Percentiles rank a stretch among this genome's conserved stretches.
phyloP scores from a whole-genome alignment of 345 rosid genomes.

The Mangifera indica region DNA sequence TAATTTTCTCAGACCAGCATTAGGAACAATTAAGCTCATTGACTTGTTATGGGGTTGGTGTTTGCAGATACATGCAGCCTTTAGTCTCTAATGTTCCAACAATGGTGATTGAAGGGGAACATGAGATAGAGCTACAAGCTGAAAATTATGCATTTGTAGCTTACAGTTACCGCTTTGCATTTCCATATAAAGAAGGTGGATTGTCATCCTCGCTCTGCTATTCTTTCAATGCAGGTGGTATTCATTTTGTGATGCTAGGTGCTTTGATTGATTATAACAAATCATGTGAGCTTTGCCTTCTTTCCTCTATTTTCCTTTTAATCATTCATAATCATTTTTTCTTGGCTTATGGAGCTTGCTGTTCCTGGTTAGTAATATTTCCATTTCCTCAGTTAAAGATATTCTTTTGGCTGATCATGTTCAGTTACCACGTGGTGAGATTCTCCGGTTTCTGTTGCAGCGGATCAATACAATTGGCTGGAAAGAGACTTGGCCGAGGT shows the following conservation, averaged over 20 bases:
- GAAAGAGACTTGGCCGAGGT: conserved; percentile 58
- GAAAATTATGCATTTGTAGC: conserved; percentile 66
- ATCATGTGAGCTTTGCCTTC: conserved; percentile 43
- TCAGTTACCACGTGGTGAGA: conserved; percentile 7
- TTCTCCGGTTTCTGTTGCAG: conserved; percentile 35
- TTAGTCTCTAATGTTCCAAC: conserved; percentile 66
- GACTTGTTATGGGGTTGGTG: neutral
- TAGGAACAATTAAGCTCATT: neutral
- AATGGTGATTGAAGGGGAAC: conserved; percentile 90
- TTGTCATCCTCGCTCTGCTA: conserved; percentile 72
- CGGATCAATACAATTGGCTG: conserved; percentile 78
- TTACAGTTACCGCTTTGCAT: conserved; percentile 79
- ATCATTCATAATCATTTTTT: neutral
- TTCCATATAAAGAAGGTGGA: conserved; percentile 73
- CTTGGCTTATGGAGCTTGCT: neutral
- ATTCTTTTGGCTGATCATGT: conserved; percentile 3
- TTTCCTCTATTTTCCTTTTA: neutral
- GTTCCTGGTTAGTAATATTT: neutral
- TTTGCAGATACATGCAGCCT: conserved; percentile 76
- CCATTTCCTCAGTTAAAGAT: neutral
- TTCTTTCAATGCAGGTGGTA: conserved; percentile 91
- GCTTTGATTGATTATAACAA: conserved; percentile 61
- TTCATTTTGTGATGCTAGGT: conserved; percentile 86
- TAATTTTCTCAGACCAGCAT: neutral
- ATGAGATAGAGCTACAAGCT: conserved; percentile 74